phyloP scores from a whole-genome alignment of 257 asterid genomes.

The Haberlea rhodopensis region DNA sequence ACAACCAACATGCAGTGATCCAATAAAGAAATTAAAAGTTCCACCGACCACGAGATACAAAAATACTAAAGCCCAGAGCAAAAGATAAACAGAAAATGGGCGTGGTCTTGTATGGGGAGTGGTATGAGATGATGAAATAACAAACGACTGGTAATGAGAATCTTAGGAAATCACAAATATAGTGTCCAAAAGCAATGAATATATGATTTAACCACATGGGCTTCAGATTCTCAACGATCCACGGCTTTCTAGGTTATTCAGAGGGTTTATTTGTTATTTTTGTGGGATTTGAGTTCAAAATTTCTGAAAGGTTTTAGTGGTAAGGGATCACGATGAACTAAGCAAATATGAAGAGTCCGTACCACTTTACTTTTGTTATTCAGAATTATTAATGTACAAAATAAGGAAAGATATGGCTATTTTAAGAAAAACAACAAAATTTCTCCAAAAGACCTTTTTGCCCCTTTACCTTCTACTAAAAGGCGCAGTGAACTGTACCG shows the following conservation, averaged over 20 bases:
- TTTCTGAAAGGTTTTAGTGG: too few species aligned
- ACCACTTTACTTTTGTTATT: too few species aligned
- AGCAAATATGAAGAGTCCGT: too few species aligned
- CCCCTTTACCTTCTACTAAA: too few species aligned
- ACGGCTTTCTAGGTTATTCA: neutral
- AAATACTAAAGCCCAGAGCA: neutral
- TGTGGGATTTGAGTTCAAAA: too few species aligned
- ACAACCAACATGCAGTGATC: slow-evolving; percentile 42
- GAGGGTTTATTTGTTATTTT: neutral
- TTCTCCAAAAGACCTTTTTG: too few species aligned
- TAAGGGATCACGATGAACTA: too few species aligned
- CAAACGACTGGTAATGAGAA: neutral
- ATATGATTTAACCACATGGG: neutral
- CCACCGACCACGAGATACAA: neutral
- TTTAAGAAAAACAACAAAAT: too few species aligned
- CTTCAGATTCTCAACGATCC: neutral
- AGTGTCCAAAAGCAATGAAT: neutral
- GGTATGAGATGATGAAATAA: neutral
- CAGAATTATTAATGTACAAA: too few species aligned
- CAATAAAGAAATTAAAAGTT: too few species aligned
- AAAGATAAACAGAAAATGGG: neutral
- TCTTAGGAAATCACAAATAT: neutral
- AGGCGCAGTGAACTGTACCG: too few species aligned
- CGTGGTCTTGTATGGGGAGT: neutral
- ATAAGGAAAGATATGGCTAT: too few species aligned